These are phyloP conservation scores for Pistacia vera DNA, from an alignment of 345 rosid species.

Conservation along the genomic window DNA sequence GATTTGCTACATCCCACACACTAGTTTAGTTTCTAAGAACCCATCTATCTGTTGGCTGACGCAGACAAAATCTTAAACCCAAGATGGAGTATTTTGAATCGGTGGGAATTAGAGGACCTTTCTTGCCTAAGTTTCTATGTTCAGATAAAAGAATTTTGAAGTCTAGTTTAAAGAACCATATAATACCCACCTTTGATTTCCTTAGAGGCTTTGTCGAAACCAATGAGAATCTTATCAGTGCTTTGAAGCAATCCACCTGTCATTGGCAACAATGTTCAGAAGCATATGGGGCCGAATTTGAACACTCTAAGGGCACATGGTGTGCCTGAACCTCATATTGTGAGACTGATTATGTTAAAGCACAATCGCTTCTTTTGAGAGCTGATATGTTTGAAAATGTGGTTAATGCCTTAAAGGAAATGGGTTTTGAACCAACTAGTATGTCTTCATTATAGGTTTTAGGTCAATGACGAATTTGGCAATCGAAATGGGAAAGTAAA, in stretches of 20 bases:
- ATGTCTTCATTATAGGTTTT: constrained; percentile 16
- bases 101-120: constrained; percentile 19
- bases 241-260: constrained; percentile 15
- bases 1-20: constrained; percentile 21
- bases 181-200: constrained; percentile 27
- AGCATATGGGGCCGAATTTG: constrained; percentile 22
- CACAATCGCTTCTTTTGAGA: neutral
- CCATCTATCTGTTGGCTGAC: constrained; percentile 20
- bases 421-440: constrained; percentile 27
- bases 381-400: constrained; percentile 20
- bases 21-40: constrained; percentile 15
- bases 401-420: constrained; percentile 15
- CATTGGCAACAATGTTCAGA: neutral
- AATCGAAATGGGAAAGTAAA: constrained; percentile 22
- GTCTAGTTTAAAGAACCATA: constrained; percentile 20
- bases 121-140: constrained; percentile 19
- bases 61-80: constrained; percentile 29
- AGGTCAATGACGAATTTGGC: neutral
- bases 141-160: neutral
- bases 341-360: neutral
- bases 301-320: constrained; percentile 24
- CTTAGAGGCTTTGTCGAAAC: constrained; percentile 20
- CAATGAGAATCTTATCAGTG: constrained; percentile 19
- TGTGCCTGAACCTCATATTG: constrained; percentile 26
- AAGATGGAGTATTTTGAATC: constrained; percentile 33